Base-by-base conservation (phyloP, 306 rosid species). In the Mimosa pudica region DNA sequence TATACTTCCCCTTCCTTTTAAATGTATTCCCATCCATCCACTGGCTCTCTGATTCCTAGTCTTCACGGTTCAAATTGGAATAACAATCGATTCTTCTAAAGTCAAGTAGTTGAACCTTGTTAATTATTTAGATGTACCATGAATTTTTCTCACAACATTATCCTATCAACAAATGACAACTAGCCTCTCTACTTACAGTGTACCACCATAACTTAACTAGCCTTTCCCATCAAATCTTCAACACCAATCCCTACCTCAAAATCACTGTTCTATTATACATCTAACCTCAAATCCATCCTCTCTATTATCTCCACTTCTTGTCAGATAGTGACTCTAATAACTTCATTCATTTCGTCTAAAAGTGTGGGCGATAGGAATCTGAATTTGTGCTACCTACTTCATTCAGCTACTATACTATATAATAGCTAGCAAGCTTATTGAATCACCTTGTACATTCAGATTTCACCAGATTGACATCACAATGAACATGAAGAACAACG, bases 401-500 rank as follows among this genome's bases (percentile, higher is more conserved):
- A 24, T 24, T 24, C 30, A 24, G 1, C 30, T 24, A 24, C 30
- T 24, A 24, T 24, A 24, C 30, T 24, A 24, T 24, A 24, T 24
- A 24, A 24, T 24, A 24, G 30, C 30, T 38, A 38, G 42, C 5
- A 38, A 38, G 42, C 42, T 38, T 38, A 38, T 24, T 24, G 30
- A 38, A 38, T 63, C 64, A 69, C 74, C 45, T 76, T 74, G 61
- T 71, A 77, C 55, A 38, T 67, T 84, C 86, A 71, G 87, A 82
- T 80, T 84, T 82, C 72, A 51, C n/a, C 48, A 35, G 45, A 80
- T 46, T 76, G 89, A 73, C 33, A 73, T 45, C 44, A 70, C 35
- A 6, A 70, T 70, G 74, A 70, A 47, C 74, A 46, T 88, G 81
- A 89, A 84, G 84, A 84, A 86, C 30, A 84, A 86, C 30, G 87